phyloP scores from a whole-genome alignment of 2,329 filamentous ascomycete genomes.

The Fusarium clavum region DNA sequence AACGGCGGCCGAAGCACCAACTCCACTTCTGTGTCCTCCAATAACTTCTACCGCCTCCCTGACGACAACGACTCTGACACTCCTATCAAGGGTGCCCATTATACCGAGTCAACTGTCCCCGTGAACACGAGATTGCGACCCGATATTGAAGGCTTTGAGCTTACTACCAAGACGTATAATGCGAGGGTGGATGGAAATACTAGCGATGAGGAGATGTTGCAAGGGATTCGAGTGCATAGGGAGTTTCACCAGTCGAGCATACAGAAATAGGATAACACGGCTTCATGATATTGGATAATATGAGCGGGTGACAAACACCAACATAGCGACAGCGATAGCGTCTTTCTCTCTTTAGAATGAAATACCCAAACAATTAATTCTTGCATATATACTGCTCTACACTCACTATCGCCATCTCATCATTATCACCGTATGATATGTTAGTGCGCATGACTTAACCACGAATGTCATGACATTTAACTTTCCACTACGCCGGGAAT shows the following conservation, averaged over 20 bases:
- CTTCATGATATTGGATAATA: background rate
- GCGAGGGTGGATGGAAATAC: conserved; percentile 43
- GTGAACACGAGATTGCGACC: conserved; percentile 45
- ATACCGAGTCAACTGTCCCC: background rate
- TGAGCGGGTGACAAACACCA: background rate
- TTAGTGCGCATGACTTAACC: background rate
- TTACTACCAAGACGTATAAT: conserved; percentile 50
- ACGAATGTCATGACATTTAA: background rate
- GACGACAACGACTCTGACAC: conserved; percentile 49
- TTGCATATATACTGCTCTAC: background rate
- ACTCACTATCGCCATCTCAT: background rate
- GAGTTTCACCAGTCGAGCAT: conserved; percentile 50
- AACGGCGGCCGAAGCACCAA: conserved; percentile 6
- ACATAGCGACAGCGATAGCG: background rate
- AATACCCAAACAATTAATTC: conserved; percentile 12
- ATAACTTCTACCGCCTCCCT: conserved; percentile 50
- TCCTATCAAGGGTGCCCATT: conserved; percentile 28
- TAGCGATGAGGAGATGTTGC: conserved; percentile 54
- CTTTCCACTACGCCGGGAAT: background rate
- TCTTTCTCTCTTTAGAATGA: conserved; percentile 2
- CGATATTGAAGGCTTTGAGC: conserved; percentile 48
- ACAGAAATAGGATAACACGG: background rate
- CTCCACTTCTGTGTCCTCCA: conserved; percentile 29
- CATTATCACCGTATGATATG: background rate
- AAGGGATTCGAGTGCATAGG: conserved; percentile 54